Base-by-base conservation (phyloP, 2,329 filamentous ascomycete genomes). In the Aspergillus sp. region DNA sequence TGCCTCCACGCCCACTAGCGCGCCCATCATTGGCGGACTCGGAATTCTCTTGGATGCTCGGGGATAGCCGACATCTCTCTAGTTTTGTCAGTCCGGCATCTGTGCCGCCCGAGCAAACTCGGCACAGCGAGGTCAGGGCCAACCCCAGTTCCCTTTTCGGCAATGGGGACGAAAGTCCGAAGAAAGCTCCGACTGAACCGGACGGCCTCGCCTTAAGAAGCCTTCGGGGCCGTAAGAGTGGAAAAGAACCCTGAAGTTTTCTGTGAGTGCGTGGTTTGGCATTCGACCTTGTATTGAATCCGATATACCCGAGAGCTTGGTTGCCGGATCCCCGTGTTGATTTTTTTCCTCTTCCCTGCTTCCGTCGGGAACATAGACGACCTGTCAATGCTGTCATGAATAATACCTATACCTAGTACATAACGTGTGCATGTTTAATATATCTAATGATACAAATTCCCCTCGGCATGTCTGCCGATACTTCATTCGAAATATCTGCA, bases 1-100 rank as follows among this genome's bases (percentile, higher is more conserved):
- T 59, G 50, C 57, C 65, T 20, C 48, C 57, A 31, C 65, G 63
- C 42, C 58, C 64, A 43, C 49, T 47, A 40, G 53, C 64, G 9
- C 73, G 76, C 38, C 71, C 75, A 45, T 73, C 76, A 34, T 58
- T 79, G 45, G 69, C 72, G 32, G 69, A 78, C 46, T 73, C 77
- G 16, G 75, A 75, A 20, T 79, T 78, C 52, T 78, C 77, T 11
- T 79, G 77, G 73, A 79, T 79, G 75, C 67, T 79, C 34, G 77
- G 76, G 32, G 72, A 76, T 43, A 68, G 69, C 52, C 68, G 72
- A 40, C 71, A 71, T 47, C 67, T 75, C 21, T 76, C 74, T 9
- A 71, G 69, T 25, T 78, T 78, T 64, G 74, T 78, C 40, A 73
- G 71, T 47, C 72, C 74, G 14, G 71, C 69, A 16, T 75, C 75